phyloP scores from a whole-genome alignment of 129 eudicot species.

The Pulicaria dysenterica region DNA sequence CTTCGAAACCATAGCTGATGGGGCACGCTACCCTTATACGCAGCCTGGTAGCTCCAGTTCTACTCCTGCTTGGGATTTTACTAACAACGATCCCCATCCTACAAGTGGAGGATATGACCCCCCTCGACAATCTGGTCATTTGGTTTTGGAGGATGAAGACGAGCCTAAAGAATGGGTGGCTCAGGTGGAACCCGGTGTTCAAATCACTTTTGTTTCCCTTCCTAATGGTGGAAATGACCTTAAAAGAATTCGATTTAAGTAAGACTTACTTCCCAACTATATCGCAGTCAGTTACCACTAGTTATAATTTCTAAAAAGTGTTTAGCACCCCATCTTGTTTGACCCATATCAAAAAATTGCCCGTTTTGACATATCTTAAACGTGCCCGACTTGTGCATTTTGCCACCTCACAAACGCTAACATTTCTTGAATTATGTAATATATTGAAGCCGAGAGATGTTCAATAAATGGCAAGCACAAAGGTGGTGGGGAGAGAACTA shows the following conservation, averaged over 20 bases:
- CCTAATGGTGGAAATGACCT: conserved; percentile 96
- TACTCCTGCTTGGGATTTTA: conserved; percentile 88
- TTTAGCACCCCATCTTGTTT: too few species aligned
- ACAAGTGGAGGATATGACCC: conserved; percentile 64
- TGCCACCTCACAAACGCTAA: conserved; percentile 17
- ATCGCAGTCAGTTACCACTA: too few species aligned
- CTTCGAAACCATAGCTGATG: conserved; percentile 68
- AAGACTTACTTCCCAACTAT: conserved; percentile 15
- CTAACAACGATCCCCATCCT: conserved; percentile 42
- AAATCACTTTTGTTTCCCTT: conserved; percentile 88
- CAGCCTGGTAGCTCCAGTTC: conserved; percentile 76
- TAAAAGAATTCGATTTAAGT: conserved; percentile 96
- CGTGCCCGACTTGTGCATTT: too few species aligned
- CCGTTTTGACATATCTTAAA: too few species aligned
- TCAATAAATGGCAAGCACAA: conserved; percentile 96
- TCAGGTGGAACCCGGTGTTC: conserved; percentile 99
- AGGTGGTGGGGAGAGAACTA: conserved; percentile 98
- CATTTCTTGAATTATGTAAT: conserved; percentile 10
- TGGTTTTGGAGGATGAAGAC: conserved; percentile 76
- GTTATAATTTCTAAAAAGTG: too few species aligned
- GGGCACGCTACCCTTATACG: conserved; percentile 54
- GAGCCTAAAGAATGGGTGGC: conserved; percentile 99
- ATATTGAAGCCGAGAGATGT: conserved; percentile 82
- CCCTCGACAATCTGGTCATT: conserved; percentile 63
- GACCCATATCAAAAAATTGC: too few species aligned